Evolutionary conservation across 1,284 basidiomycete species (phyloP).

Genomic region (Stereum hirsutum): DNA sequence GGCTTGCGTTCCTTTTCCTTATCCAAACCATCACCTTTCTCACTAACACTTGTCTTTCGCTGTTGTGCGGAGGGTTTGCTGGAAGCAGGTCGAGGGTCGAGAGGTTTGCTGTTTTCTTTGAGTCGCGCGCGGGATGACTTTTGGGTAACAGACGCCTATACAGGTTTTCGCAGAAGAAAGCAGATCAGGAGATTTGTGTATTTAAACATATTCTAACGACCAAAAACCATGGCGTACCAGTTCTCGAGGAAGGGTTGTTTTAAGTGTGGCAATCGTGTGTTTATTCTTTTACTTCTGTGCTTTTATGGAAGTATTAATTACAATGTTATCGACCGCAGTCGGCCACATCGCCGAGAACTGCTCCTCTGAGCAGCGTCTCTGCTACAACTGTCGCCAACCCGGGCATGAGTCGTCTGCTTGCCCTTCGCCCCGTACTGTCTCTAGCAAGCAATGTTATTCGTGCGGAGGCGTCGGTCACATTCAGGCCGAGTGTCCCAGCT

Average conservation of each 20-base stretch:
- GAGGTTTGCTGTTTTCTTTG: slow-evolving; percentile 3
- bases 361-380: slow-evolving; percentile 77
- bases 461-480: slow-evolving; percentile 74
- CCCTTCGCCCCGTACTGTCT: slow-evolving; percentile 70
- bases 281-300: slow-evolving; percentile 11
- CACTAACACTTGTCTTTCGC: slow-evolving; percentile 8
- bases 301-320: too few species aligned
- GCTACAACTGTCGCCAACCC: slow-evolving; percentile 87
- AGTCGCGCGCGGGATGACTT: too few species aligned
- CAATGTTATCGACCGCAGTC: slow-evolving; percentile 33
- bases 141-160: too few species aligned
- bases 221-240: slow-evolving; percentile 78
- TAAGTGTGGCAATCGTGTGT: slow-evolving; percentile 79
- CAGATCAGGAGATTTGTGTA: slow-evolving; percentile 6
- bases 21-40: slow-evolving; percentile 10
- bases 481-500: slow-evolving; percentile 78
- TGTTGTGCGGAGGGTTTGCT: slow-evolving; percentile 8
- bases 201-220: slow-evolving; percentile 19
- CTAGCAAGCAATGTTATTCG: slow-evolving; percentile 74
- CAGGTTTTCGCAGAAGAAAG: slow-evolving; percentile 6
- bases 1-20: slow-evolving; percentile 2
- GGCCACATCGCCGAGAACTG: slow-evolving; percentile 90
- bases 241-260: slow-evolving; percentile 80
- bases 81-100: slow-evolving; percentile 8
- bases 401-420: slow-evolving; percentile 87